A percentile compares a stretch with the other conserved stretches of the same genome.
These are phyloP conservation scores for Aspergillus haitiensis DNA, from an alignment of 495 filamentous ascomycete genomes.

Conservation along the genomic window DNA sequence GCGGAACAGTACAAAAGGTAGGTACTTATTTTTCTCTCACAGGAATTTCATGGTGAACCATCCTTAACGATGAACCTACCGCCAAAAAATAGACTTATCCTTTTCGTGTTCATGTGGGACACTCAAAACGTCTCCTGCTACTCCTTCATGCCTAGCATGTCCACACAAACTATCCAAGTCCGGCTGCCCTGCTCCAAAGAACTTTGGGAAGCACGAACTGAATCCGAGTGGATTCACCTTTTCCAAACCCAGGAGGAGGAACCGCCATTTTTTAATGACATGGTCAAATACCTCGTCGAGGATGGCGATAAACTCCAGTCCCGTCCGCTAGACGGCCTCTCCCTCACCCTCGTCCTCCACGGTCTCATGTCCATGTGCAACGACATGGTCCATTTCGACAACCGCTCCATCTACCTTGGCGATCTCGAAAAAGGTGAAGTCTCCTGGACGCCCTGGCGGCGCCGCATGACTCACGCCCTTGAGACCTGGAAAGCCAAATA, in stretches of 20 bases:
- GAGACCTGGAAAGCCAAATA: neutral
- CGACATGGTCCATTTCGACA: neutral
- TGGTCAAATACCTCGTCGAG: neutral
- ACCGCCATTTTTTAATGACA: neutral
- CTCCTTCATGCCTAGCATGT: constrained; percentile 2
- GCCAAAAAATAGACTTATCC: neutral
- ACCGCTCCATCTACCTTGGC: neutral
- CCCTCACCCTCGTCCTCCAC: neutral
- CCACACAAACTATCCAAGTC: neutral
- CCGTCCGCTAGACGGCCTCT: neutral
- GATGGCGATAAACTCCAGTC: neutral
- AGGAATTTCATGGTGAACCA: neutral
- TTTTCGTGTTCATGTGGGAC: constrained; percentile 3
- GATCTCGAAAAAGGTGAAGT: constrained; percentile 1
- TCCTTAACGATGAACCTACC: neutral
- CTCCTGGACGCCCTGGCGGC: neutral
- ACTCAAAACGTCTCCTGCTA: constrained; percentile 3
- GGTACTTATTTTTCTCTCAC: too few species aligned
- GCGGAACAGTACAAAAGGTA: constrained; percentile 1
- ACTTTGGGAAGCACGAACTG: neutral
- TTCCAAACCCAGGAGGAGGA: neutral
- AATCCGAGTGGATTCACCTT: neutral
- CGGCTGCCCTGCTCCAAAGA: neutral
- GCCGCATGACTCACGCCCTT: neutral
- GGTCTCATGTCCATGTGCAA: neutral